Base-by-base conservation (phyloP, 2,329 filamentous ascomycete genomes). In the Dactylellina parvicollis region DNA sequence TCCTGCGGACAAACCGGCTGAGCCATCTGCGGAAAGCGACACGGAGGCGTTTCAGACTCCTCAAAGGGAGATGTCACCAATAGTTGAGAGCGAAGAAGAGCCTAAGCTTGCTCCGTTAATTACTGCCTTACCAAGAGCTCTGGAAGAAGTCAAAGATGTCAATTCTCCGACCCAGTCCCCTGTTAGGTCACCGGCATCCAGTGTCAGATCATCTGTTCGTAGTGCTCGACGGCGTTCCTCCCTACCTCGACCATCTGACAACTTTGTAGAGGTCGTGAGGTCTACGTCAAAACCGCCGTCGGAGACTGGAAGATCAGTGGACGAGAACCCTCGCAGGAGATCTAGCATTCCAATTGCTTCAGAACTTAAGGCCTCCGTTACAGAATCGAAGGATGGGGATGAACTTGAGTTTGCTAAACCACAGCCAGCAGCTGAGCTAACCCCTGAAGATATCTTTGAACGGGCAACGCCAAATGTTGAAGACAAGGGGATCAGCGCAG, bases 41-140 rank as follows among this genome's bases (percentile, higher is more conserved):
- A 55, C 60, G n/a, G 60, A 73, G 20, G 24, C 44, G 2, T 66
- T 54, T 16, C 28, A 54, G 24, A 66, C 46, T 40, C 50, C 54
- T 4, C 47, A 40, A 47, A 32, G 46, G 20, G 60, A 36, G 7
- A 66, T 52, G 38, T 59, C 52, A 10, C 44, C 59, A 14, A 10
- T 50, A 26, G 3, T 34, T 14, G 49, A 57, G 7, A 50, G 24
- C 12, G 20, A 56, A n/a, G 49, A 50, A 30, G 34, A 54, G 18
- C 2, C 1, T n/a, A n/a, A 24, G 2, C 49, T 22, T 9, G 32
- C 46, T 30, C n/a, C 44, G 12, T 38, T 26, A n/a, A n/a, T 18
- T 18, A 32, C 44, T 4, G 16, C 46, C 14, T 20, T 54, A 24
- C 26, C 54, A 22, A 24, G 34, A 34, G 14, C 10, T 8, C 18